phyloP scores from a whole-genome alignment of 371 early-diverging fungal species.

The Mucor lusitanicus region DNA sequence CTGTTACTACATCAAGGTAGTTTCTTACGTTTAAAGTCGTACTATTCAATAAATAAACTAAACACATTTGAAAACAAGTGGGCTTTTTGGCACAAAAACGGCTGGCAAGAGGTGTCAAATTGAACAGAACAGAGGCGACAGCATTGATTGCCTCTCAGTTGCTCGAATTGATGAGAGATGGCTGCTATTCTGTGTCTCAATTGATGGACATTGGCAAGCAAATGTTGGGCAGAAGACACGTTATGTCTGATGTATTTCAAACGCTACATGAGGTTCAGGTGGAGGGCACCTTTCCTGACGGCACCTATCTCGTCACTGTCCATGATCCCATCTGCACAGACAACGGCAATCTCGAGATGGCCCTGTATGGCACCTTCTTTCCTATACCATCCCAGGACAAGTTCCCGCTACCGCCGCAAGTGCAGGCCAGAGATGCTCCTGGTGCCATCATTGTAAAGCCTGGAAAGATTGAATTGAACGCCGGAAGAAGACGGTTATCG shows the following conservation, averaged over 20 bases:
- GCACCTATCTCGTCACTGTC: constrained; percentile 90
- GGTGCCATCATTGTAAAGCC: constrained; percentile 68
- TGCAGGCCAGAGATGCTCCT: constrained; percentile 46
- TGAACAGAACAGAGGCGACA: constrained; percentile 85
- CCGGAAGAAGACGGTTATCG: constrained; percentile 63
- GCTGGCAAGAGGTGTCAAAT: constrained; percentile 80
- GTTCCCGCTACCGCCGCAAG: constrained; percentile 52
- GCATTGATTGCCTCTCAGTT: constrained; percentile 86
- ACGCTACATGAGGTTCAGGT: constrained; percentile 83
- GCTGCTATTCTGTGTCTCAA: constrained; percentile 82
- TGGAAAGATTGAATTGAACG: constrained; percentile 71
- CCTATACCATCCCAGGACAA: constrained; percentile 69
- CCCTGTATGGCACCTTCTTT: constrained; percentile 83
- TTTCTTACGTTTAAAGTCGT: background rate
- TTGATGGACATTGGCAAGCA: constrained; percentile 86
- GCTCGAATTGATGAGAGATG: constrained; percentile 88
- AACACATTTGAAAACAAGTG: constrained; percentile 34
- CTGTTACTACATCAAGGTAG: constrained; percentile 72
- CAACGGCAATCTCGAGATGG: constrained; percentile 80
- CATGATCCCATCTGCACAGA: constrained; percentile 84
- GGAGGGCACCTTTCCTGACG: constrained; percentile 90
- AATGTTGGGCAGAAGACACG: constrained; percentile 86
- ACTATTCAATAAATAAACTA: background rate
- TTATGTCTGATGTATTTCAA: constrained; percentile 69
- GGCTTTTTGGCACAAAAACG: constrained; percentile 89